Conservation (phyloP, 108 stramenopile genomes). For the Skeletonema grethae region DNA sequence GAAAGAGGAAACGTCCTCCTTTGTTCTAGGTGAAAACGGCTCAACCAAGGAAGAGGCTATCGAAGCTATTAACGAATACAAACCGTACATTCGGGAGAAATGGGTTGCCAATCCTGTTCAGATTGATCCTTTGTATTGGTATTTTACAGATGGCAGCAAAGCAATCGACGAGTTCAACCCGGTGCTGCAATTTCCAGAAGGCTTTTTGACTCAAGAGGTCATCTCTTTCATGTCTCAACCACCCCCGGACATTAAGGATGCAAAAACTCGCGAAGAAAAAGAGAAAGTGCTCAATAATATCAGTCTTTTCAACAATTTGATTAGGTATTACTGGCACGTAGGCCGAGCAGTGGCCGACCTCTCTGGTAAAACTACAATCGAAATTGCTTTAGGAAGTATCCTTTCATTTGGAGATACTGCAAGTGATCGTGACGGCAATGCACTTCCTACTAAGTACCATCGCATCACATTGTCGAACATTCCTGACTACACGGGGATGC, state of each 20-base stretch:
- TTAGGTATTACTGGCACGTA: conserved; percentile 29
- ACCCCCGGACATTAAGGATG: not conserved
- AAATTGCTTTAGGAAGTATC: conserved; percentile 22
- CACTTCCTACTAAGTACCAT: conserved; percentile 12
- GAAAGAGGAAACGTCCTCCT: not conserved
- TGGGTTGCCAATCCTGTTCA: conserved; percentile 26
- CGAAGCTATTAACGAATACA: conserved; percentile 14
- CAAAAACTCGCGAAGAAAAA: not conserved
- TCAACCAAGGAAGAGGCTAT: conserved; percentile 15
- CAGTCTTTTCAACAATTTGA: conserved; percentile 9
- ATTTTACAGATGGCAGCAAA: not conserved
- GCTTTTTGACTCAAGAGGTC: conserved; percentile 14
- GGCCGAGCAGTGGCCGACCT: conserved; percentile 10
- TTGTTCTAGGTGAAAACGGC: not conserved
- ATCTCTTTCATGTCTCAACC: conserved; percentile 20
- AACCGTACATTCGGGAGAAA: not conserved
- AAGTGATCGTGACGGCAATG: not conserved
- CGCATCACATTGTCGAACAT: conserved; percentile 23
- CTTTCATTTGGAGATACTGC: conserved; percentile 6
- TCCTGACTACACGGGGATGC: conserved; percentile 25
- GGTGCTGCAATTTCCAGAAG: conserved; percentile 6
- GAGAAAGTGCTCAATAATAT: not conserved
- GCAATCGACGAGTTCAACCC: conserved; percentile 11
- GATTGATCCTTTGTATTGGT: conserved; percentile 15
- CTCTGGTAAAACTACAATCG: conserved; percentile 1